Percentiles rank a stretch among this genome's conserved stretches.
These are phyloP conservation scores for Candida schatavii DNA, from an alignment of 805 yeast genomes.

Conservation along the genomic window DNA sequence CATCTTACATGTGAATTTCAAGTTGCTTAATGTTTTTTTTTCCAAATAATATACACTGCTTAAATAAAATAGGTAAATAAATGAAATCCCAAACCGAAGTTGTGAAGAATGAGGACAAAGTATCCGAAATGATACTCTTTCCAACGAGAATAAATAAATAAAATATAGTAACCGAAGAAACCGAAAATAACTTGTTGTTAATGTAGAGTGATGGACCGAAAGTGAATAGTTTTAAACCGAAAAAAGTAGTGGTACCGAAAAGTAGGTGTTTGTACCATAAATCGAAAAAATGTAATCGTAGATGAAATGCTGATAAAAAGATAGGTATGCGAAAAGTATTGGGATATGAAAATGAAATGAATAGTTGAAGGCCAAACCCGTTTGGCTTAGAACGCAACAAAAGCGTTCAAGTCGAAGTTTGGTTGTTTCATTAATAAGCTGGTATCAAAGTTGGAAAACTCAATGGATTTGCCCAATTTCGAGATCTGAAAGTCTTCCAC, in stretches of 20 bases:
- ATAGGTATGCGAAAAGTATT: neutral
- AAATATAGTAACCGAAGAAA: neutral
- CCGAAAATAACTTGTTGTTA: neutral
- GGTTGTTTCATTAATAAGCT: slow-evolving; percentile 19
- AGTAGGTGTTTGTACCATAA: neutral
- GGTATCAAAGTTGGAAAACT: slow-evolving; percentile 12
- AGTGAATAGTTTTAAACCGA: neutral
- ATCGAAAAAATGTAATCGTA: neutral
- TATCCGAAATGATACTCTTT: too few species aligned
- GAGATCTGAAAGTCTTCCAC: slow-evolving; percentile 13
- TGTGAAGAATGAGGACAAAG: too few species aligned
- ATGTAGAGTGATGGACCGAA: neutral
- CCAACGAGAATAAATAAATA: too few species aligned
- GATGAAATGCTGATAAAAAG: neutral
- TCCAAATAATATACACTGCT: neutral
- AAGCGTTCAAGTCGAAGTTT: slow-evolving; percentile 27
- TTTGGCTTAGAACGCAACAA: slow-evolving; percentile 15
- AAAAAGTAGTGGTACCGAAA: neutral
- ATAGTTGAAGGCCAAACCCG: neutral
- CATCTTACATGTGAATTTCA: too few species aligned
- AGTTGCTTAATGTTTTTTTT: neutral
- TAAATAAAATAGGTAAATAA: neutral
- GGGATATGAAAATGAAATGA: neutral
- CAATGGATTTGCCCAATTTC: slow-evolving; percentile 11
- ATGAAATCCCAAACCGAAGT: neutral